These are phyloP conservation scores for Sporothrix pseudoabietina DNA, from an alignment of 2,329 filamentous ascomycete genomes.

Conservation along the genomic window DNA sequence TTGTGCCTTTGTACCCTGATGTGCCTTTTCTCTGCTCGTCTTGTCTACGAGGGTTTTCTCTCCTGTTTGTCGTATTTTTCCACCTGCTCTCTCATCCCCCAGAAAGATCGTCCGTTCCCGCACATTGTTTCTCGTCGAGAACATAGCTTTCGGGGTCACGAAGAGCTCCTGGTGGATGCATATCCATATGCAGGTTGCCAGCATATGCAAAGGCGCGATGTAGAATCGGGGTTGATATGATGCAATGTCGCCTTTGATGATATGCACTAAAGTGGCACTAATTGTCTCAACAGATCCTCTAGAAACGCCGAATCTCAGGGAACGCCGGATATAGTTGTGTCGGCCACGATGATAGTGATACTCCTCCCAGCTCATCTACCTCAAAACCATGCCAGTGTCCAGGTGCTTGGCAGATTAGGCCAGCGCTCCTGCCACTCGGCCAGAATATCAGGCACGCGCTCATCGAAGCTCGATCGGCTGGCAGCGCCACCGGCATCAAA, in stretches of 20 bases:
- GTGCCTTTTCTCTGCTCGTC: background rate
- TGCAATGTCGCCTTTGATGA: constrained; percentile 1
- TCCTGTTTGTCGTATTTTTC: background rate
- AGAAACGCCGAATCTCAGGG: no score
- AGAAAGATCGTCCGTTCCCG: constrained; percentile 24
- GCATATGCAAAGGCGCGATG: background rate
- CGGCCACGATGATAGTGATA: no score
- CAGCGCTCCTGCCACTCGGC: constrained; percentile 93
- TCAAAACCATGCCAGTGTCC: constrained; percentile 94
- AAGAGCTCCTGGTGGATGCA: background rate
- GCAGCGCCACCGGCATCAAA: constrained; percentile 71
- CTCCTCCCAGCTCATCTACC: no score
- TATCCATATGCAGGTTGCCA: background rate
- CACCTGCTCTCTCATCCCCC: constrained; percentile 14
- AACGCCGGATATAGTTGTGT: no score
- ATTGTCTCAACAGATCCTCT: background rate
- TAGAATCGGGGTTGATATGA: background rate
- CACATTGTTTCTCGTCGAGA: background rate
- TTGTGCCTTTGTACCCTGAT: background rate
- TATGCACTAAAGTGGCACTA: background rate
- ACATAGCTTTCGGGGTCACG: background rate
- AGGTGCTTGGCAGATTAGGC: constrained; percentile 86
- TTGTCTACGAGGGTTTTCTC: no score
- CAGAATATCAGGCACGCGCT: constrained; percentile 87
- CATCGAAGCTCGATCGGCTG: constrained; percentile 79